Base-by-base conservation (phyloP, 805 yeast species). In the Kodamaea restingae region DNA sequence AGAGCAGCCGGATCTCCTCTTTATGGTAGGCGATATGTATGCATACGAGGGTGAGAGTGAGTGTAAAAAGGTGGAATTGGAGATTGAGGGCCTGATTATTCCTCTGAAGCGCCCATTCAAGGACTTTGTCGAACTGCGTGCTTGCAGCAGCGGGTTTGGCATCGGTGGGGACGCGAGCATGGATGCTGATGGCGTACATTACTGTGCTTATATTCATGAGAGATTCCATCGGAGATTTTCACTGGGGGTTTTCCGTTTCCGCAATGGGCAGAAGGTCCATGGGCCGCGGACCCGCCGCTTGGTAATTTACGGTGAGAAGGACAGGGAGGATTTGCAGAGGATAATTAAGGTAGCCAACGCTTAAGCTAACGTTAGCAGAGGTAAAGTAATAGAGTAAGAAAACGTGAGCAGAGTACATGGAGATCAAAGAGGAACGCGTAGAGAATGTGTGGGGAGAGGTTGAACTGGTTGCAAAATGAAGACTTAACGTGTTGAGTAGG, bases 51-150 rank as follows among this genome's bases (percentile, higher is more conserved):
- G 32, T 15, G 33, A 31, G 5, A 38, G 32, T 21, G 30, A 21
- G 25, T 38, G 40, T 21, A 29, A 24, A 14, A 24, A 18, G 21
- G 28, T 31, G 32, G 21, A 31, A 18, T 38, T 38, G 40, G 32
- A 31, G 29, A 24, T 41, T n/a, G 38, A 32, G 25, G 45, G 45
- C 7, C 40, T 43, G 27, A 40, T 42, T 9, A 32, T 42, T 12
- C 48, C 48, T 8, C 40, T 43, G 11, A 17, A 12, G 20, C 38
- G 42, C 15, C 48, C 48, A 22, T 45, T 33, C 33, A 39, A 39
- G 32, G 44, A 41, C 38, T 39, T 39, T 39, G 41, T 39, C 15
- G 28, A 21, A 15, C 35, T 18, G 32, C 11, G 7, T 15, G 31
- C 22, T 25, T 27, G 36, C 10, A 28, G 36, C 20, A 28, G 32